Conservation (phyloP, 805 yeast genomes). For the Lachancea sp. region DNA sequence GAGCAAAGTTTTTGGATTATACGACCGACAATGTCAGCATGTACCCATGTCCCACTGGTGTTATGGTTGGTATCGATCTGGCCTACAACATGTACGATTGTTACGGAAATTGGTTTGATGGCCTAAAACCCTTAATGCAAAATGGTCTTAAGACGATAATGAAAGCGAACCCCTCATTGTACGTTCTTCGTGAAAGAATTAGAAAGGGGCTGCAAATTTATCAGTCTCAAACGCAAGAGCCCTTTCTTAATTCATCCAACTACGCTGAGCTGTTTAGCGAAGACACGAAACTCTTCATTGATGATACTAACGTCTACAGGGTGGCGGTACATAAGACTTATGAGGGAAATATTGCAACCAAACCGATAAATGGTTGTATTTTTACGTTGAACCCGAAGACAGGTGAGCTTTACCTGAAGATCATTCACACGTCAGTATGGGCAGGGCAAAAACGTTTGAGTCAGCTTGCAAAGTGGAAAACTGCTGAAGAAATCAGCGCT, state of each 20-base stretch:
- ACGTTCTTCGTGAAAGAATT: slow-evolving; percentile 86
- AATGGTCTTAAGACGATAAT: slow-evolving; percentile 89
- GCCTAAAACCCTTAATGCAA: slow-evolving; percentile 81
- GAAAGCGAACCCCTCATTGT: slow-evolving; percentile 91
- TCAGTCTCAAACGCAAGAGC: slow-evolving; percentile 90
- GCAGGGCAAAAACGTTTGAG: slow-evolving; percentile 92
- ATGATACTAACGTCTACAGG: slow-evolving; percentile 90
- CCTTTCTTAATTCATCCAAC: slow-evolving; percentile 80
- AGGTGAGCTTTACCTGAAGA: slow-evolving; percentile 82
- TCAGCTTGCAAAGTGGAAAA: slow-evolving; percentile 94
- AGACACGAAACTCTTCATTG: slow-evolving; percentile 80
- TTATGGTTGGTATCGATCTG: slow-evolving; percentile 82
- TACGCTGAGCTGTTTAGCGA: slow-evolving; percentile 84
- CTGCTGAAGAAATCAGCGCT: slow-evolving; percentile 96
- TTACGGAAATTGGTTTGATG: slow-evolving; percentile 97
- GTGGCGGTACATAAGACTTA: slow-evolving; percentile 86
- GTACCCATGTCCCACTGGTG: slow-evolving; percentile 92
- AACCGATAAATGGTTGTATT: slow-evolving; percentile 89
- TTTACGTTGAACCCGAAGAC: slow-evolving; percentile 84
- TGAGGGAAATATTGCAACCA: slow-evolving; percentile 89
- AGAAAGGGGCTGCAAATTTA: slow-evolving; percentile 90
- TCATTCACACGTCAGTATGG: slow-evolving; percentile 93
- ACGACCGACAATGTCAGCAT: slow-evolving; percentile 78
- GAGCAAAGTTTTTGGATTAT: slow-evolving; percentile 90
- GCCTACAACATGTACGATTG: slow-evolving; percentile 96